Evolutionary conservation across 1,284 basidiomycete species (phyloP).

Genomic region (Phellinidium pouzarii): DNA sequence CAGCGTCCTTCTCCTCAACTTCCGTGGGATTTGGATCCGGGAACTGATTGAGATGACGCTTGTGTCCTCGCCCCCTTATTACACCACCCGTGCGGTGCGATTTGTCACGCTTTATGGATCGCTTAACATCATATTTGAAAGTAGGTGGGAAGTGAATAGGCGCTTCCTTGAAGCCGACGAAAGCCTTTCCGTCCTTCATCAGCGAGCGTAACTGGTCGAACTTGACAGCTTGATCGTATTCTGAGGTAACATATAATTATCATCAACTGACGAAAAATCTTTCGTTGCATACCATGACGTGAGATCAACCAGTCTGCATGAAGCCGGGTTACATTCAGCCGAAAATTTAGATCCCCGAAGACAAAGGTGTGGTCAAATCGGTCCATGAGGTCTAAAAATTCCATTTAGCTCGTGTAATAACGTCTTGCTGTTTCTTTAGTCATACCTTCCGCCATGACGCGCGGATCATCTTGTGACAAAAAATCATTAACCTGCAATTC

Average conservation of each 20-base stretch:
- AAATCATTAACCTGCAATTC: conserved; percentile 65
- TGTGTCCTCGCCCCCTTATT: conserved; percentile 46
- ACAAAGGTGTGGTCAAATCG: conserved; percentile 80
- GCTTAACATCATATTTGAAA: conserved; percentile 77
- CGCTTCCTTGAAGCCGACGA: conserved; percentile 67
- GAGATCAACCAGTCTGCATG: conserved; percentile 58
- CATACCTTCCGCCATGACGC: conserved; percentile 58
- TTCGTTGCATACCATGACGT: too few relatives aligned
- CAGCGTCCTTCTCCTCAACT: conserved; percentile 12
- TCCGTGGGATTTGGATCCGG: conserved; percentile 18
- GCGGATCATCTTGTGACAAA: conserved; percentile 53
- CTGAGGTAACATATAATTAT: conserved; percentile 29
- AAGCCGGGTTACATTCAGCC: conserved; percentile 63
- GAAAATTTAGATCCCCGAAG: conserved; percentile 77
- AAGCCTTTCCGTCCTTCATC: conserved; percentile 55
- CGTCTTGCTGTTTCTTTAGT: neutral
- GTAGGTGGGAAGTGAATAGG: conserved; percentile 73
- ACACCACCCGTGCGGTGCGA: conserved; percentile 35
- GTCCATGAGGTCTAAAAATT: conserved; percentile 60
- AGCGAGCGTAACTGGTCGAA: conserved; percentile 76
- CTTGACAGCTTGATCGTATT: conserved; percentile 63
- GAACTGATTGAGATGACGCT: conserved; percentile 41
- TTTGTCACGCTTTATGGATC: conserved; percentile 45
- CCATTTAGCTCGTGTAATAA: conserved; percentile 10
- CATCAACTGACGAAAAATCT: conserved; percentile 38